These are phyloP conservation scores for Pisolithus tinctorius DNA, from an alignment of 768 basidiomycete species.

Conservation along the genomic window DNA sequence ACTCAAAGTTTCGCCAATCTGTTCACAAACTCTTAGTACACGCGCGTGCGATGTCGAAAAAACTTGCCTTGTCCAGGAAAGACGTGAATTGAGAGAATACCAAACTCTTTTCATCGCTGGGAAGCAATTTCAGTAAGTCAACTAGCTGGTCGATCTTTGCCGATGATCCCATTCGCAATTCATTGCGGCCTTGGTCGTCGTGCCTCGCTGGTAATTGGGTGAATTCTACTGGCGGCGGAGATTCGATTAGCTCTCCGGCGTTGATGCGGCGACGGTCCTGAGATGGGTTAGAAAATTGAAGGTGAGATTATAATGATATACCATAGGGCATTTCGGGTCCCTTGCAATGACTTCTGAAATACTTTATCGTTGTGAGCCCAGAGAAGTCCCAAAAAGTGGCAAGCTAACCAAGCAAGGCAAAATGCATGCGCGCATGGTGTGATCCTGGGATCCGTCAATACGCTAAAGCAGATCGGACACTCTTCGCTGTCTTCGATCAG, in stretches of 20 bases:
- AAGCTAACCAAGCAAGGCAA: constrained; percentile 58
- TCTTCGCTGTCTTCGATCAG: constrained; percentile 79
- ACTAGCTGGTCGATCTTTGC: constrained; percentile 83
- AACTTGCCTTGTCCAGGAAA: constrained; percentile 67
- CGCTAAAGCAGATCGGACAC: constrained; percentile 68
- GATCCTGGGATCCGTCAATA: constrained; percentile 60
- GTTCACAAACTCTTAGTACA: background rate
- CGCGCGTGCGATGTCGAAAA: background rate
- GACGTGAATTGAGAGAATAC: constrained; percentile 90
- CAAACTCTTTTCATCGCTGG: constrained; percentile 66
- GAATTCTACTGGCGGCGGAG: constrained; percentile 57
- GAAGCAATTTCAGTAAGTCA: constrained; percentile 63
- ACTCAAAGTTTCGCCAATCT: constrained; percentile 69
- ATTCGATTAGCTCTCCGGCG: constrained; percentile 52
- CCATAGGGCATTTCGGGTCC: constrained; percentile 81
- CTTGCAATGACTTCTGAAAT: constrained; percentile 64
- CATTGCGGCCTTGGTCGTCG: constrained; percentile 30
- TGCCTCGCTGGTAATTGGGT: constrained; percentile 48
- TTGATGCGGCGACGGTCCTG: constrained; percentile 67
- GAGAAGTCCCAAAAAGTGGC: background rate
- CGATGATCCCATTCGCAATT: constrained; percentile 49
- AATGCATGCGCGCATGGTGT: constrained; percentile 69
- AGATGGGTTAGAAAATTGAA: constrained; percentile 6
- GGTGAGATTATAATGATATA: constrained; percentile 19
- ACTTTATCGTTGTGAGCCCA: constrained; percentile 27